These are phyloP conservation scores for Cercospora janseana DNA, from an alignment of 2,329 filamentous ascomycete species.

Conservation along the genomic window DNA sequence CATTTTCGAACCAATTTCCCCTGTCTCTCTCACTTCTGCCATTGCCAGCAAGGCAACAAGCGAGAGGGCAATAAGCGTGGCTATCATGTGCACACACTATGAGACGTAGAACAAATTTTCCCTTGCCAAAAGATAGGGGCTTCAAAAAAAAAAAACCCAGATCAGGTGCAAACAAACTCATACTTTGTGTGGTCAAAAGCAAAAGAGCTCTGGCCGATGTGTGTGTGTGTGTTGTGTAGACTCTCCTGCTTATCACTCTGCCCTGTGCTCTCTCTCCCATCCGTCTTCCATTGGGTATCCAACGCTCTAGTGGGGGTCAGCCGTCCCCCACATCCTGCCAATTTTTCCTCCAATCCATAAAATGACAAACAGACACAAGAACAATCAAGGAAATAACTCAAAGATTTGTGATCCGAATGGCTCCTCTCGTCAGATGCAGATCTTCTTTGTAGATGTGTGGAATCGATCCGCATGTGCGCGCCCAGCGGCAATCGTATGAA, in stretches of 20 bases:
- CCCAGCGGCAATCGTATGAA: conserved; percentile 20
- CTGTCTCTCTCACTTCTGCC: too few relatives aligned
- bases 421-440: conserved; percentile 10
- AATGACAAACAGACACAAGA: conserved; percentile 4
- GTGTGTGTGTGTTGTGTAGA: conserved; percentile 2
- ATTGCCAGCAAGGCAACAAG: too few relatives aligned
- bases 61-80: too few relatives aligned
- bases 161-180: too few relatives aligned
- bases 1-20: too few relatives aligned
- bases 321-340: conserved; percentile 12
- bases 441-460: not conserved
- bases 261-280: not conserved
- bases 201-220: conserved; percentile 6
- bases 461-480: conserved; percentile 15
- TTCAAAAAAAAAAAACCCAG: too few relatives aligned
- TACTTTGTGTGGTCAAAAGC: conserved; percentile 11
- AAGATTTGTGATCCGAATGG: conserved; percentile 2
- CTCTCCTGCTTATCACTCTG: conserved; percentile 8
- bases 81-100: too few relatives aligned
- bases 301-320: conserved; percentile 12
- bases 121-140: not conserved
- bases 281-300: conserved; percentile 10
- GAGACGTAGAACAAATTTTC: not conserved
- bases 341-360: not conserved
- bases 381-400: too few relatives aligned